Percentiles rank a stretch among this genome's conserved stretches.
Evolutionary conservation across 1,139 yeast genomes (phyloP).

Genomic region (Yamadazyma buinensis): DNA sequence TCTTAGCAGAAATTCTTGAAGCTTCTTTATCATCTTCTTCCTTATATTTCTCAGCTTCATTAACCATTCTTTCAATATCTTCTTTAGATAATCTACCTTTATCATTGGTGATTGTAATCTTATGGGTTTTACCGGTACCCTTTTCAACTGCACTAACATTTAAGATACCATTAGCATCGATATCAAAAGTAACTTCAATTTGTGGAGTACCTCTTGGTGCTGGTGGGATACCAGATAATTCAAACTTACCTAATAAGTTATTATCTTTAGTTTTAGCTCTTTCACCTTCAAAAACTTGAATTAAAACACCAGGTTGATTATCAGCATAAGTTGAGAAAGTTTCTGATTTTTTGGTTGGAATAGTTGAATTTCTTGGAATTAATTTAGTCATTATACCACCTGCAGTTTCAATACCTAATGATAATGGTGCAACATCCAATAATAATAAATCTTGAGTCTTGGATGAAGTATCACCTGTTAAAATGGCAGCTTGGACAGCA

Average conservation of each 20-base stretch:
- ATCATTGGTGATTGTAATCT: slow-evolving; percentile 40
- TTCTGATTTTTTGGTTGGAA: slow-evolving; percentile 93
- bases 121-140: slow-evolving; percentile 71
- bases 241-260: slow-evolving; percentile 90
- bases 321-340: slow-evolving; percentile 93
- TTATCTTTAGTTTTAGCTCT: slow-evolving; percentile 92
- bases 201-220: slow-evolving; percentile 98
- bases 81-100: slow-evolving; percentile 49
- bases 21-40: slow-evolving; percentile 38
- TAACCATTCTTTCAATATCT: slow-evolving; percentile 46
- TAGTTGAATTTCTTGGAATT: slow-evolving; percentile 92
- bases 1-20: slow-evolving; percentile 54
- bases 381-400: slow-evolving; percentile 97
- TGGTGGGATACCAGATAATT: slow-evolving; percentile 90
- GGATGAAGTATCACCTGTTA: slow-evolving; percentile 82
- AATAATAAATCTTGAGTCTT: slow-evolving; percentile 76
- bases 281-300: slow-evolving; percentile 95
- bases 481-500: slow-evolving; percentile 44
- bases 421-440: slow-evolving; percentile 89
- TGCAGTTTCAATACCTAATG: slow-evolving; percentile 92
- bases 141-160: slow-evolving; percentile 91
- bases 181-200: slow-evolving; percentile 88
- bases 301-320: slow-evolving; percentile 92
- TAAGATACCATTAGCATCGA: slow-evolving; percentile 91
- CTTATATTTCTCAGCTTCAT: slow-evolving; percentile 39